Base-by-base conservation (phyloP, 257 asterid species). In the Paulownia fortunei region DNA sequence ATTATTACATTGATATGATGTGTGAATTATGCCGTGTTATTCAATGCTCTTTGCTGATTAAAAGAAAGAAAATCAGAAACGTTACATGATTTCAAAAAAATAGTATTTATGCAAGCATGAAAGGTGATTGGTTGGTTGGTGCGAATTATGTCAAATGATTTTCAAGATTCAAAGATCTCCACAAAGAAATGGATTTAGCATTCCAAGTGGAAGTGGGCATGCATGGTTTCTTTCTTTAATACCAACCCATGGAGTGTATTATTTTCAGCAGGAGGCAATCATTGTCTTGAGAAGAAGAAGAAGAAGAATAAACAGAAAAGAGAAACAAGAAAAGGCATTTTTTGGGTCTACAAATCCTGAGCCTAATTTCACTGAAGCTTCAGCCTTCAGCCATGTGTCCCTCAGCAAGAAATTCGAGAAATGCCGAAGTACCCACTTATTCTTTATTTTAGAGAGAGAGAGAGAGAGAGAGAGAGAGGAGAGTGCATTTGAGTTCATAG, bases 351-450 rank as follows among this genome's bases (percentile, higher is more conserved):
- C 62, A 71, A 76, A 36, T 77, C 51, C 71, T 73, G 85, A 51
- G 58, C n/a, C 65, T 47, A 59, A 64, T 62, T 78, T 82, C 88
- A 80, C 88, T 82, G 88, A 84, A 52, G 36, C 72, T 12, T 27
- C 70, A 70, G 79, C 68, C 66, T 16, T 49, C 76, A 72, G 82
- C 73, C 84, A 75, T 52, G 80, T 83, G 89, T 82, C 82, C 68
- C 55, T 63, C 67, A 15, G 49, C 79, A 74, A 63, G 56, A 76
- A 32, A 46, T 23, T 65, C 36, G 34, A 66, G 80, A 64, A 73
- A 68, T 64, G 23, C 77, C 74, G 74, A 27, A 60, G 16, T 73
- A 18, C 75, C 74, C 78, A 62, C 76, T 51, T 36, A 26, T 62
- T 67, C 32, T 26, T 75, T 49, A 36, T 26, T 44, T 11, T 34